Conservation (phyloP, 2,329 filamentous ascomycete genomes). For the Fusarium acutatum region DNA sequence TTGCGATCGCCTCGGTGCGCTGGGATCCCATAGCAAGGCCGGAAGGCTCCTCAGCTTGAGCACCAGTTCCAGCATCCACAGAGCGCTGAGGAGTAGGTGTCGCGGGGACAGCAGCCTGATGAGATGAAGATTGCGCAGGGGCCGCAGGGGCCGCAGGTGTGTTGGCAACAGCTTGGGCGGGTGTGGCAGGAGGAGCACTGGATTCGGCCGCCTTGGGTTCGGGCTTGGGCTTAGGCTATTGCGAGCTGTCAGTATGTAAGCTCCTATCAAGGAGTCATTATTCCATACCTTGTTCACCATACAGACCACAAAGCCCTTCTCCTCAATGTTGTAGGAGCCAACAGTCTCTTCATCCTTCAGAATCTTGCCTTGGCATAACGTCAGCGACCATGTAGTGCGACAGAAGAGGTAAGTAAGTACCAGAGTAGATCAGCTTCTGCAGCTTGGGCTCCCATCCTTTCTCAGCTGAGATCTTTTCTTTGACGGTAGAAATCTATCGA, state of each 20-base stretch:
- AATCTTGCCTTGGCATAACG: constrained; percentile 79
- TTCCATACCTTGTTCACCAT: constrained; percentile 90
- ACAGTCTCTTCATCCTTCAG: constrained; percentile 97
- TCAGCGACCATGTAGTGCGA: constrained; percentile 32
- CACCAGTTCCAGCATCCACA: constrained; percentile 49
- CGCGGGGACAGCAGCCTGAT: constrained; percentile 58
- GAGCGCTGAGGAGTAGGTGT: constrained; percentile 64
- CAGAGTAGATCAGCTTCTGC: constrained; percentile 98
- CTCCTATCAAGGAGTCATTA: background rate
- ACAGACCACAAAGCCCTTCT: constrained; percentile 99
- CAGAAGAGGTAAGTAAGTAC: constrained; percentile 56
- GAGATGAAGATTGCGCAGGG: constrained; percentile 51
- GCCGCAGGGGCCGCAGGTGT: constrained; percentile 67
- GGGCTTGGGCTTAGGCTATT: constrained; percentile 71
- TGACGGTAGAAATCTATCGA: constrained; percentile 82
- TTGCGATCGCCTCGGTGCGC: constrained; percentile 81
- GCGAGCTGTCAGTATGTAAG: constrained; percentile 19
- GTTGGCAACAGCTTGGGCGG: constrained; percentile 61
- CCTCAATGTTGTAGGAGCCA: constrained; percentile 96
- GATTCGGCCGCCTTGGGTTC: constrained; percentile 64
- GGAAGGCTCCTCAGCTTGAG: constrained; percentile 67
- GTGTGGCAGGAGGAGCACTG: constrained; percentile 67
- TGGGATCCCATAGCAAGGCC: constrained; percentile 87
- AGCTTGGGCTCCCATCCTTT: constrained; percentile 93
- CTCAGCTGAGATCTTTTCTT: constrained; percentile 89